Base-by-base conservation (phyloP, 2,329 filamentous ascomycete genomes). In the Apiospora hydei region DNA sequence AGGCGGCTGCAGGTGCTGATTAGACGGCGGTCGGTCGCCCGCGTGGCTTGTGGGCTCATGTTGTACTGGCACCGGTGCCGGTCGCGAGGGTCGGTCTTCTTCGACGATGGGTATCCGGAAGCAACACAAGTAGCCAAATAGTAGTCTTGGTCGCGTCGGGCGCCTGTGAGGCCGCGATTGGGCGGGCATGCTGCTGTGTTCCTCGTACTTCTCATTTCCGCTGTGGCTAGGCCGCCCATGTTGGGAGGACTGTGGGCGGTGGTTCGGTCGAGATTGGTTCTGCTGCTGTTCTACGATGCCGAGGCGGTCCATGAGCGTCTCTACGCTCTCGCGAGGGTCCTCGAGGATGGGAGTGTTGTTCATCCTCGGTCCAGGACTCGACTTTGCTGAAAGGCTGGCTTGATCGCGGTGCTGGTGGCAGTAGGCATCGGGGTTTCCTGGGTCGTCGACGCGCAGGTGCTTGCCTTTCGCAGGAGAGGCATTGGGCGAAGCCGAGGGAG, bases 381-480 rank as follows among this genome's bases (percentile, higher is more conserved):
- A 86, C 64, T 80, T 81, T 2, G 85, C 80, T 11, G 86, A 85
- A 72, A 81, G 78, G 76, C 80, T 79, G 71, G 94, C 94, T 82
- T 99, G 96, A 72, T 96, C 94, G 80, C 94, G 95, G 84, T 99
- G 96, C 81, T 98, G 95, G 93, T 94, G 98, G 85, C 96, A 98
- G 83, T 95, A 98, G 69, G 92, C 88, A n/a, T 83, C 86, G 73
- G 90, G 88, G 67, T 89, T 87, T 71, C 85, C 83, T 2, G 88
- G 86, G 73, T 90, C 87, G 71, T 85, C 83, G 7, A 84, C 82
- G 77, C 84, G 80, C 18, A 82, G 77, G 30, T 77, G 74, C 73
- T 81, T 57, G 34, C 57, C 30, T 41, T 38, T 38, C 78, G 80
- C 72, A 74, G 73, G 70, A 76, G 77, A 72, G 74, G 78, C 64